Evolutionary conservation across 2,329 filamentous ascomycete species (phyloP).

Genomic region (Helotiales sp.): DNA sequence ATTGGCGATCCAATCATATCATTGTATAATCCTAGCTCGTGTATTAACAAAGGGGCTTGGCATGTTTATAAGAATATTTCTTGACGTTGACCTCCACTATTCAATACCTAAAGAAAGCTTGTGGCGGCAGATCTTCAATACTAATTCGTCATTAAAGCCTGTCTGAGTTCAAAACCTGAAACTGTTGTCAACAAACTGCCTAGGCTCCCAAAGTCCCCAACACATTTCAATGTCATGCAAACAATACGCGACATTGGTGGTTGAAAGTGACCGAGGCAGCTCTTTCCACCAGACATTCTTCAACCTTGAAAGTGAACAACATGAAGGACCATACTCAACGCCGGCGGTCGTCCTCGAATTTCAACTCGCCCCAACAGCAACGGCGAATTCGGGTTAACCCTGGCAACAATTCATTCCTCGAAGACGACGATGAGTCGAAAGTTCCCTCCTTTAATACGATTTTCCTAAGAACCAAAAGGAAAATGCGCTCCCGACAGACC

Average conservation of each 20-base stretch:
- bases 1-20: slow-evolving; percentile 6
- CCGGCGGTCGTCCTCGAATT: slow-evolving; percentile 13
- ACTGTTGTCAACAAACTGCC: neutral
- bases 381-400: slow-evolving; percentile 9
- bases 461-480: slow-evolving; percentile 41
- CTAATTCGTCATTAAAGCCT: slow-evolving; percentile 1
- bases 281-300: neutral
- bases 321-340: slow-evolving; percentile 12
- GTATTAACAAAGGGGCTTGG: neutral
- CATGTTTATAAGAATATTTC: neutral
- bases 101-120: neutral
- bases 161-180: neutral
- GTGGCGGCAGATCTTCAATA: neutral
- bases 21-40: neutral
- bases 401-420: slow-evolving; percentile 15
- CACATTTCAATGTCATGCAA: slow-evolving; percentile 6
- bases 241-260: neutral
- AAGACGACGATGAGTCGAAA: slow-evolving; percentile 36
- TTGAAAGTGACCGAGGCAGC: slow-evolving; percentile 9
- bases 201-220: neutral
- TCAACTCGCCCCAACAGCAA: slow-evolving; percentile 14
- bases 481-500: slow-evolving; percentile 47
- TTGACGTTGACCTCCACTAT: neutral
- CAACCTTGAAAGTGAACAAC: neutral
- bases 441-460: slow-evolving; percentile 33